Evolutionary conservation across 345 rosid genomes (phyloP), one percentile per base, ranked within the genome.

Genomic region (Pseudoturritis turrita): DNA sequence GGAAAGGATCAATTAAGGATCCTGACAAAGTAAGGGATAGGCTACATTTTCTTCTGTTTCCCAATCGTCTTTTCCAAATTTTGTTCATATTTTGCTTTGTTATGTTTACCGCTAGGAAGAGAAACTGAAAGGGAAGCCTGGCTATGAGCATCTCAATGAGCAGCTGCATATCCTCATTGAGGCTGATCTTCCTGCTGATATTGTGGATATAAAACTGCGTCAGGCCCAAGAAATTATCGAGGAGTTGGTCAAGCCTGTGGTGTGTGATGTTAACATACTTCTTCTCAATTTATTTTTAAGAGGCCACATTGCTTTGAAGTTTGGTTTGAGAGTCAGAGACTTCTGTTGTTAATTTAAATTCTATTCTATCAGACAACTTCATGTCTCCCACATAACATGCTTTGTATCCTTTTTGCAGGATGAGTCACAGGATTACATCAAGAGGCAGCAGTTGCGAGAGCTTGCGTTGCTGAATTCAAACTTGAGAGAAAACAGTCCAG

Each of bases 1-100:
- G 99, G 69, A 95, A 88, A 74, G 99, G 99, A 35, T 95, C 99
- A 53, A 95, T 95, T 71, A 95, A 95, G 77, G 99, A 95, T 77
- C 97, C 94, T 37, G 99, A 91, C 78, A 91, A 91, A 85, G 99
- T 91, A 81, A 46, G 72, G 13, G 44, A 50, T n/a, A n/a, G 22
- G 18, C 46, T 21, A 28, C 60, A 25, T 21, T 40, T 55, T 44
- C 56, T 1, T 44, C 28, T 21, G 44, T 68, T 47, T 26, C 54
- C 36, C 13, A 45, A 59, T 47, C 6, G 19, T n/a, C 18, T 52
- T 70, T 22, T 21, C 33, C 37, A 10, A 53, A 4, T 9, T 45
- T 13, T 13, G 9, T 46, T 66, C 28, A 55, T 49, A 10, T 43
- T 35, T 60, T 59, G 23, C 39, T 39, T 53, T 68, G 25, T 56